Evolutionary conservation across 768 basidiomycete genomes (phyloP).

Genomic region (Zangia roseola): DNA sequence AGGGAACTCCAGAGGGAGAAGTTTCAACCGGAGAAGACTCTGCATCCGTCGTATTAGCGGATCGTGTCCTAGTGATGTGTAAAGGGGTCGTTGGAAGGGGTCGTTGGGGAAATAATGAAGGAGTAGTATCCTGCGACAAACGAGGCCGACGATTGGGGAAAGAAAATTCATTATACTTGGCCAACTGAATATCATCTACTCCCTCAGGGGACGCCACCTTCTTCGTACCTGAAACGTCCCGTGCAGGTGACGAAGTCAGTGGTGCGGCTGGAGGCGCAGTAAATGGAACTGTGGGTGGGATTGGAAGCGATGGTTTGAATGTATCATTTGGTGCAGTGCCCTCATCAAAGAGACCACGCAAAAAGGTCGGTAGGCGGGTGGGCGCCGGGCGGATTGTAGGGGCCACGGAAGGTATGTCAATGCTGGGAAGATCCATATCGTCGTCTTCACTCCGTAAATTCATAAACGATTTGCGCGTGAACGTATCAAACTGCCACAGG

Average conservation of each 20-base stretch:
- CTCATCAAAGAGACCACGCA: slow-evolving; percentile 77
- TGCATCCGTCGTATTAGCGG: slow-evolving; percentile 30
- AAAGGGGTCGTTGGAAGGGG: slow-evolving; percentile 30
- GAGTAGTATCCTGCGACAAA: slow-evolving; percentile 51
- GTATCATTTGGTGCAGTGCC: slow-evolving; percentile 41
- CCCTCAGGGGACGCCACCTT: slow-evolving; percentile 31
- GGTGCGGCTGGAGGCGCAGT: slow-evolving; percentile 27
- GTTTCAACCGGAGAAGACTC: slow-evolving; percentile 14
- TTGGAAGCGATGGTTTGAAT: slow-evolving; percentile 40
- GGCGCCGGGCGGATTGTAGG: slow-evolving; percentile 51
- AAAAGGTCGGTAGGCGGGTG: slow-evolving; percentile 68
- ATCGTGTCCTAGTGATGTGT: slow-evolving; percentile 34
- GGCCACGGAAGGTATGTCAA: slow-evolving; percentile 23
- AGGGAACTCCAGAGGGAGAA: slow-evolving; percentile 8
- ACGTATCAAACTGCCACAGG: slow-evolving; percentile 77
- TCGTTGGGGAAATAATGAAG: slow-evolving; percentile 25
- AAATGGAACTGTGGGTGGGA: slow-evolving; percentile 26
- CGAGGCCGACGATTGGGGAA: slow-evolving; percentile 60
- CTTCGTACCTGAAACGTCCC: slow-evolving; percentile 34
- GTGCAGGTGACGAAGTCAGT: slow-evolving; percentile 35
- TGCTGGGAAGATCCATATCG: slow-evolving; percentile 13
- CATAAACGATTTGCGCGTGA: slow-evolving; percentile 44
- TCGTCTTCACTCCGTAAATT: slow-evolving; percentile 25
- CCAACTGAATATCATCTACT: slow-evolving; percentile 40
- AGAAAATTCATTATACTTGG: slow-evolving; percentile 50